phyloP scores from a whole-genome alignment of 176 grass and related monocot species.

The Phragmites australis region DNA sequence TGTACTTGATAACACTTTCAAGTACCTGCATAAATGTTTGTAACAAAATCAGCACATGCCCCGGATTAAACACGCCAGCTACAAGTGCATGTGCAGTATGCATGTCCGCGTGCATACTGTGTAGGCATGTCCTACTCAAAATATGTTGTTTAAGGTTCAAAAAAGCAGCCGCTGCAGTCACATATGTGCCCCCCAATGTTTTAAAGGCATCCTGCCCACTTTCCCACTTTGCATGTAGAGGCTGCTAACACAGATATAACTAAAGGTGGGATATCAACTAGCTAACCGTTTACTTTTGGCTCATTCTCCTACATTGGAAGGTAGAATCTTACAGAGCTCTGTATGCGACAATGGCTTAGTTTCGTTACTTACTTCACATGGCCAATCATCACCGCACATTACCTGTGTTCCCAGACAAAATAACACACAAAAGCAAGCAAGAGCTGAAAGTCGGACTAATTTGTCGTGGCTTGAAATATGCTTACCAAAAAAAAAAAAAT shows the following conservation, averaged over 20 bases:
- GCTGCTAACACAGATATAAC: too few species aligned
- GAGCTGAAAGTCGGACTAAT: background rate
- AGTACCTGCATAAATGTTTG: slow-evolving; percentile 63
- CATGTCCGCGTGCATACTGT: background rate
- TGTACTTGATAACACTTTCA: slow-evolving; percentile 99
- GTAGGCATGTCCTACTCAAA: background rate
- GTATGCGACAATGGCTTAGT: background rate
- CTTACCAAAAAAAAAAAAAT: background rate
- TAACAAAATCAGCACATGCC: slow-evolving; percentile 34
- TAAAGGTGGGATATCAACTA: too few species aligned
- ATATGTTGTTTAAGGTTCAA: background rate
- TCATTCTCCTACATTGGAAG: background rate
- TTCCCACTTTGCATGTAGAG: background rate
- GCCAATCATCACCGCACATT: background rate
- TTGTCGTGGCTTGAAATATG: slow-evolving; percentile 1
- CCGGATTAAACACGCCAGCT: background rate
- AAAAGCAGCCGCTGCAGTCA: background rate
- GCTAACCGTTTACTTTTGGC: background rate
- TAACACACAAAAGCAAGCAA: background rate
- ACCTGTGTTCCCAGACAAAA: background rate
- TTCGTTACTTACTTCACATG: background rate
- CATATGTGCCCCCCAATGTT: background rate
- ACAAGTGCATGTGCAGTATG: background rate
- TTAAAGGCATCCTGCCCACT: background rate
- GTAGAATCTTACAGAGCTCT: background rate